Evolutionary conservation across 305 asterid species (phyloP).

Genomic region (Petunia hybrid): DNA sequence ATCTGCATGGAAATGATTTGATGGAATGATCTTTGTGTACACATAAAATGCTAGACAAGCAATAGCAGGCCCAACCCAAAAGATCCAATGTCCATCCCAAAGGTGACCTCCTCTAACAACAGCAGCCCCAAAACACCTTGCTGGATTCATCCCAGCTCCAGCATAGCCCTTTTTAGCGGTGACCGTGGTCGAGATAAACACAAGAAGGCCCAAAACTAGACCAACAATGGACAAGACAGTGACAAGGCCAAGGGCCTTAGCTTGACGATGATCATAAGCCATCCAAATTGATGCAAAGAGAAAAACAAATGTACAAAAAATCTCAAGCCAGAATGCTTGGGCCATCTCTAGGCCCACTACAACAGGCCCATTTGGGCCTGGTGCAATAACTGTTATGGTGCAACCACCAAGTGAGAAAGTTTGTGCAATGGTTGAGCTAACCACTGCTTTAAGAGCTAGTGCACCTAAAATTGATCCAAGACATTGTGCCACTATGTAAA

Average conservation of each 20-base stretch:
- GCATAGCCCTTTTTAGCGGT: constrained; percentile 65
- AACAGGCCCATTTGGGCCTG: constrained; percentile 59
- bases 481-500: constrained; percentile 67
- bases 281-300: constrained; percentile 79
- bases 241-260: constrained; percentile 53
- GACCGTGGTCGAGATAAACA: constrained; percentile 63
- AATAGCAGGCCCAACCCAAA: constrained; percentile 73
- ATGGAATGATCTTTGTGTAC: constrained; percentile 69
- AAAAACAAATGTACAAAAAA: constrained; percentile 66
- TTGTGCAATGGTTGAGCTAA: constrained; percentile 41
- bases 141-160: constrained; percentile 83
- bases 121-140: constrained; percentile 75
- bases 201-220: constrained; percentile 64
- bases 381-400: constrained; percentile 55
- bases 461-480: constrained; percentile 67
- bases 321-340: constrained; percentile 74
- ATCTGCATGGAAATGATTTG: constrained; percentile 58
- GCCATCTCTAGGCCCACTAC: constrained; percentile 51
- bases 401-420: constrained; percentile 74
- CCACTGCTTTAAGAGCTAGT: constrained; percentile 67
- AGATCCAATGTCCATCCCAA: constrained; percentile 83
- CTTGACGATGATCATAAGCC: constrained; percentile 78
- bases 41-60: constrained; percentile 65
- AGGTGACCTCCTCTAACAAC: constrained; percentile 76
- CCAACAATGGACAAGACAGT: constrained; percentile 59